A percentile compares a stretch with the other conserved stretches of the same genome.
These are phyloP conservation scores for Aspergillus sp. DNA, from an alignment of 2,329 filamentous ascomycete species.

Conservation along the genomic window DNA sequence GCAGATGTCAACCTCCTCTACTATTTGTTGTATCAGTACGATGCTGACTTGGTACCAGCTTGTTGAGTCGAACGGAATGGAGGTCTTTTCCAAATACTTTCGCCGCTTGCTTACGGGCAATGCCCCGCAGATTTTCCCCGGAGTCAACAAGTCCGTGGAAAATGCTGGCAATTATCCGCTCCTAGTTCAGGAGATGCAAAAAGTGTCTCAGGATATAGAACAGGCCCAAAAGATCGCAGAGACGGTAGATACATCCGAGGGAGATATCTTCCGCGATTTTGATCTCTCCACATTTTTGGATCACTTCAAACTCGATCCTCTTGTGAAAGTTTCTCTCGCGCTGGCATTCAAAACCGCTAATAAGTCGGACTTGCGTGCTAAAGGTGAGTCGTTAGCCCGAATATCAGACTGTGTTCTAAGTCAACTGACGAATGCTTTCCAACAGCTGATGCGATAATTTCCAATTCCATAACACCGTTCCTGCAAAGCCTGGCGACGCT, in stretches of 20 bases:
- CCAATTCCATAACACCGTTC: conserved; percentile 75
- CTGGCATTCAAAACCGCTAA: conserved; percentile 84
- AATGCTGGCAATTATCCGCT: conserved; percentile 82
- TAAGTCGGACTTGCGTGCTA: conserved; percentile 79
- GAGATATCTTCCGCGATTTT: conserved; percentile 93
- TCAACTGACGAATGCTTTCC: conserved; percentile 9
- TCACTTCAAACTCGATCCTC: conserved; percentile 88
- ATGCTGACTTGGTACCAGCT: conserved; percentile 57
- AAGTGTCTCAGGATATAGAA: conserved; percentile 75
- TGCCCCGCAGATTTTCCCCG: conserved; percentile 86
- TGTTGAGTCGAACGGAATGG: conserved; percentile 98
- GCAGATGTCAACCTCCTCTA: not conserved
- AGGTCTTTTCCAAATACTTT: conserved; percentile 96
- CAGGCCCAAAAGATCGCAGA: conserved; percentile 92
- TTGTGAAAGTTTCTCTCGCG: conserved; percentile 84
- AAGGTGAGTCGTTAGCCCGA: conserved; percentile 62
- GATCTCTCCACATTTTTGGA: conserved; percentile 95
- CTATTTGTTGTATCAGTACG: too few species aligned
- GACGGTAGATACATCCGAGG: conserved; percentile 84
- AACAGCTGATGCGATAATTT: conserved; percentile 84
- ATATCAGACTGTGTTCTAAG: not conserved
- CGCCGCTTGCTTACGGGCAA: conserved; percentile 88
- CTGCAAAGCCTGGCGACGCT: conserved; percentile 72
- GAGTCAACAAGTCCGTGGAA: conserved; percentile 70
- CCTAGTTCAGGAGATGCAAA: conserved; percentile 79